Evolutionary conservation across 352 stramenopile genomes (phyloP), one percentile per base, ranked within the genome.

Genomic region (Bremia lactucae): DNA sequence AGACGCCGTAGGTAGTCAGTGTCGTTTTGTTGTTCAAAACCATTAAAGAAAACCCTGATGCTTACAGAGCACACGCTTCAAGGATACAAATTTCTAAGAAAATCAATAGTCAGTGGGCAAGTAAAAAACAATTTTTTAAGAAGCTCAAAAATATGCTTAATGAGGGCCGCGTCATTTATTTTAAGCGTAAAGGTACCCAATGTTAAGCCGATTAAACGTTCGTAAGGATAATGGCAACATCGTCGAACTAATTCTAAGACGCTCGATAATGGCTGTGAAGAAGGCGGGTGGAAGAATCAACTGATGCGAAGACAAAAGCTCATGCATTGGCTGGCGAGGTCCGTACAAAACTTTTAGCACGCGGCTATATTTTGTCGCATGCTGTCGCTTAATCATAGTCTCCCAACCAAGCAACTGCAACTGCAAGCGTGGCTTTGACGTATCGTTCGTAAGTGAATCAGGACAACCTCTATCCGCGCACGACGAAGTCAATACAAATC

Each of bases 361-460:
- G 13, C 73, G 67, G 13, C 49, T 49, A 36, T 83, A 84, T 16
- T 46, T 52, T 3, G 16, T 36, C 2, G 34, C 42, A 26, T 42
- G 29, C 4, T 59, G 40, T 10, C 42, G 39, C 20, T 72, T 64
- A 19, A 85, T 56, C 61, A 70, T 80, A 2, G 71, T 74, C 20
- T 89, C 73, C 76, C 76, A 89, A 46, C 65, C 81, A 7, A 89
- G 49, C 21, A 89, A 38, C 38, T 89, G 76, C 36, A 87, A 20
- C 34, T 60, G 41, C 21, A 70, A 29, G 7, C 0, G 11, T 6
- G 28, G 7, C 16, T 15, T 11, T 23, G 2, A 16, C 3, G 4
- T 16, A 2, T 35, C 29, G 13, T 6, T 15, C 3, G 29, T 19
- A 36, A 36, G 9, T 36, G 24, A 18, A n/a, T n/a, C n/a, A n/a